phyloP scores from a whole-genome alignment of 1,139 yeast genomes.

The Candida tropicalis region DNA sequence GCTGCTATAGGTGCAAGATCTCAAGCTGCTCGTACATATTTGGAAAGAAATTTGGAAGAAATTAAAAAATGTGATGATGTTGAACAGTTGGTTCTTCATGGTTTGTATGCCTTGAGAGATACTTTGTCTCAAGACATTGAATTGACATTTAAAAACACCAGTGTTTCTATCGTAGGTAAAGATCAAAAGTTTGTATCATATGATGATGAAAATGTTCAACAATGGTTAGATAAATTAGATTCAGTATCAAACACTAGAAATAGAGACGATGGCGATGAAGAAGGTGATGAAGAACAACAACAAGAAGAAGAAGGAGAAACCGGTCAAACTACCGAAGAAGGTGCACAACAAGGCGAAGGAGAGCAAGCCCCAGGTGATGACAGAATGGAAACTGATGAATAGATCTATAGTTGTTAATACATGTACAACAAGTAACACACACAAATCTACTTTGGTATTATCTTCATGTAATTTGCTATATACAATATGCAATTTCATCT shows the following conservation, averaged over 20 bases:
- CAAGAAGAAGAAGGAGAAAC: conserved; percentile 26
- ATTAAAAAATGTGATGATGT: conserved; percentile 60
- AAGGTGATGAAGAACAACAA: conserved; percentile 31
- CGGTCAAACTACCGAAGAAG: conserved; percentile 1
- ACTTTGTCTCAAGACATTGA: conserved; percentile 94
- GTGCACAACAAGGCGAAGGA: conserved; percentile 15
- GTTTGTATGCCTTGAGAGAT: conserved; percentile 89
- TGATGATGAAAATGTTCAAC: conserved; percentile 86
- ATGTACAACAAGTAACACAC: too few species aligned
- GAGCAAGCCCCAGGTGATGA: conserved; percentile 18
- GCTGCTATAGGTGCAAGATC: conserved; percentile 98
- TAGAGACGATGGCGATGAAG: conserved; percentile 44
- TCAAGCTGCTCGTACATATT: conserved; percentile 95
- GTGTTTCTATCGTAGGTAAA: conserved; percentile 88
- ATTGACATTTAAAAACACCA: conserved; percentile 78
- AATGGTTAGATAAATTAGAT: conserved; percentile 72
- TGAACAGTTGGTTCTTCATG: conserved; percentile 82
- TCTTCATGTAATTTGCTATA: neutral
- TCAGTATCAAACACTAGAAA: conserved; percentile 57
- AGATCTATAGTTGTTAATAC: too few species aligned
- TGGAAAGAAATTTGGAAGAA: conserved; percentile 79
- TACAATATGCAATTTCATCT: neutral
- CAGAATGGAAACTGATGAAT: conserved; percentile 60
- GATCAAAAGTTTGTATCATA: conserved; percentile 73
- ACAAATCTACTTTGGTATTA: neutral